phyloP scores from a whole-genome alignment of 2,329 filamentous ascomycete species.

The Aspergillus oerlinghausenensis region DNA sequence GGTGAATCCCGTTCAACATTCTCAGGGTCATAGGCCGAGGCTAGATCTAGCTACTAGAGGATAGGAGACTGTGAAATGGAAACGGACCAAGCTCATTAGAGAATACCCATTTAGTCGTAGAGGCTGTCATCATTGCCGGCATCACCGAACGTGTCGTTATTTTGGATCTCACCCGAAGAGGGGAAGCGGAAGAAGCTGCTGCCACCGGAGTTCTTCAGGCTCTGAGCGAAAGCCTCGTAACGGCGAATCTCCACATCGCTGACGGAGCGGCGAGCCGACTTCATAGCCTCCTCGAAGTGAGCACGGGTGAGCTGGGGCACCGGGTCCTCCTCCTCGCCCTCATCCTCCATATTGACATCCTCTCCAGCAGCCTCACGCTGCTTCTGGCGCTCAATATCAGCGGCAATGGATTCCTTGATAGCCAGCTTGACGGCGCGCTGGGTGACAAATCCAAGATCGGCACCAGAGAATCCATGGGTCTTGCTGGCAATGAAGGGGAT shows the following conservation, averaged over 20 bases:
- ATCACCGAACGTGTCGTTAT: conserved; percentile 65
- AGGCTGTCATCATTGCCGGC: conserved; percentile 93
- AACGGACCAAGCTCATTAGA: conserved; percentile 14
- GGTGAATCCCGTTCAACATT: conserved; percentile 7
- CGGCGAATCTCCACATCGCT: conserved; percentile 95
- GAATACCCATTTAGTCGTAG: conserved; percentile 67
- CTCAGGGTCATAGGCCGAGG: conserved; percentile 16
- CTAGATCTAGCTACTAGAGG: conserved; percentile 19
- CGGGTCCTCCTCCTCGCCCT: conserved; percentile 69
- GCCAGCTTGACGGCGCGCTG: conserved; percentile 98
- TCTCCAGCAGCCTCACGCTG: conserved; percentile 80
- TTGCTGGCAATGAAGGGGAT: conserved; percentile 88
- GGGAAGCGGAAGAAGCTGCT: conserved; percentile 99
- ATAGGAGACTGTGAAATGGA: conserved; percentile 46
- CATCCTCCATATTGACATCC: conserved; percentile 69
- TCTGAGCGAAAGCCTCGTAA: conserved; percentile 97
- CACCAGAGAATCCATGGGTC: conserved; percentile 99
- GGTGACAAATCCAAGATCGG: conserved; percentile 97
- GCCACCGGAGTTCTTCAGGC: conserved; percentile 96
- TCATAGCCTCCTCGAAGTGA: conserved; percentile 99
- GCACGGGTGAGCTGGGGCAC: conserved; percentile 93
- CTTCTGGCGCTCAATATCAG: conserved; percentile 86
- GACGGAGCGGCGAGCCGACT: conserved; percentile 86
- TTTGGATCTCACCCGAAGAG: conserved; percentile 52
- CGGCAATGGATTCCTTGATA: conserved; percentile 91